Evolutionary conservation across 495 filamentous ascomycete genomes (phyloP), one percentile per base, ranked within the genome.

Genomic region (Penicillium angulare): DNA sequence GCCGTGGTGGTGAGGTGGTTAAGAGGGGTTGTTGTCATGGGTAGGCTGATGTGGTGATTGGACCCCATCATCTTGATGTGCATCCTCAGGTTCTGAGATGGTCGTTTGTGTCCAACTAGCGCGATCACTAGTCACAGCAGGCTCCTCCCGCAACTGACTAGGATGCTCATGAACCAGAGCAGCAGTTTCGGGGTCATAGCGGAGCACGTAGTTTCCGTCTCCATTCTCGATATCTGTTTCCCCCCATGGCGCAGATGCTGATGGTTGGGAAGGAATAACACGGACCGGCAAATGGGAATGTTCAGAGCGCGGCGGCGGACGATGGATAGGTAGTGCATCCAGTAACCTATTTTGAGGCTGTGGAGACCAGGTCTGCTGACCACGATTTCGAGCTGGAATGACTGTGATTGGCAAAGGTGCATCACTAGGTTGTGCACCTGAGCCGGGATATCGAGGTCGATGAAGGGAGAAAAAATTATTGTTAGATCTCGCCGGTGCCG

Each of bases 331-430:
- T 18, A 47, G 13, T 23, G 38, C 16, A n/a, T 58, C 60, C 27
- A 61, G 43, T 8, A 64, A 40, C 8, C 39, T 26, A 13, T 60
- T 60, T 31, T 21, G 38, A 41, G 38, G 38, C 20, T 72, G 61
- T 15, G 69, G 74, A 23, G 65, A 73, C 74, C 73, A 76, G 17
- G 69, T 71, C 12, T 74, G 66, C 33, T 74, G 72, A 20, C 67
- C 67, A 10, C 83, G 73, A 4, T 79, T 79, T 36, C 83, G 82
- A 3, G 86, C 84, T 0, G 86, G 86, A 39, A 90, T 86, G 21
- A 87, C 73, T 7, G 83, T 87, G 18, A 88, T 76, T 2, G 84
- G 83, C 7, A 87, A 57, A 6, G 63, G 65, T 1, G 70, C 63
- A 29, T 67, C 55, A 5, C 55, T 35, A 34, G 52, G 55, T 27